Evolutionary conservation across 2,329 filamentous ascomycete species (phyloP).

Genomic region (Ceratocystis smalleyi): DNA sequence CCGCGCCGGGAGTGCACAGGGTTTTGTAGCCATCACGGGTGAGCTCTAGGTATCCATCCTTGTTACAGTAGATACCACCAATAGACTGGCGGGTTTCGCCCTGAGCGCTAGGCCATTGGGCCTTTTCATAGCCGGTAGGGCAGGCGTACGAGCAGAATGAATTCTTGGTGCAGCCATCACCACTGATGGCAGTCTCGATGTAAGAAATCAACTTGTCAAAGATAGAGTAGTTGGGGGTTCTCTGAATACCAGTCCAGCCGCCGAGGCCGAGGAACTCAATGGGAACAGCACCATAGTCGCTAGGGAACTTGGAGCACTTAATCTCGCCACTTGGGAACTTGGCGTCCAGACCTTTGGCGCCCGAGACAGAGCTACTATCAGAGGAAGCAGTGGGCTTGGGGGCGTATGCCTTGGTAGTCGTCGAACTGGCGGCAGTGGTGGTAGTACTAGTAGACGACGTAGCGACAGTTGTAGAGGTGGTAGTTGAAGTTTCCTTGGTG

Average conservation of each 20-base stretch:
- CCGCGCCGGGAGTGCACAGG: constrained; percentile 60
- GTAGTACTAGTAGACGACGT: not conserved
- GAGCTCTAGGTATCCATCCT: constrained; percentile 55
- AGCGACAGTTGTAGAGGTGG: not conserved
- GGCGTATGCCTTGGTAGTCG: not conserved
- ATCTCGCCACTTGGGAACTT: constrained; percentile 64
- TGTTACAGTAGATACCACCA: constrained; percentile 71
- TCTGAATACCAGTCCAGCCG: constrained; percentile 72
- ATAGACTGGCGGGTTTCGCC: constrained; percentile 69
- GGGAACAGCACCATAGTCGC: constrained; percentile 60
- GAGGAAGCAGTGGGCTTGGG: not conserved
- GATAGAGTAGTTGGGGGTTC: constrained; percentile 35
- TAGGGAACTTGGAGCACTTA: constrained; percentile 59
- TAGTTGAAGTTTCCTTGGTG: constrained; percentile 5
- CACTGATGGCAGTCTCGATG: constrained; percentile 48
- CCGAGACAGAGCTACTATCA: constrained; percentile 15
- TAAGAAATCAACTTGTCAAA: constrained; percentile 41
- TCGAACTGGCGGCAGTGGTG: not conserved
- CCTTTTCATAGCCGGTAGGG: constrained; percentile 80
- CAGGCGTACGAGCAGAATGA: constrained; percentile 86
- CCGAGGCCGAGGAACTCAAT: constrained; percentile 52
- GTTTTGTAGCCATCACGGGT: constrained; percentile 52
- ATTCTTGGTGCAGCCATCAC: constrained; percentile 41
- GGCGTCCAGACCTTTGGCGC: constrained; percentile 40
- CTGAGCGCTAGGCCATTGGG: constrained; percentile 71